A percentile compares a stretch with the other conserved stretches of the same genome.
Evolutionary conservation across 495 filamentous ascomycete species (phyloP).

Genomic region (Penicillium antarcticum): DNA sequence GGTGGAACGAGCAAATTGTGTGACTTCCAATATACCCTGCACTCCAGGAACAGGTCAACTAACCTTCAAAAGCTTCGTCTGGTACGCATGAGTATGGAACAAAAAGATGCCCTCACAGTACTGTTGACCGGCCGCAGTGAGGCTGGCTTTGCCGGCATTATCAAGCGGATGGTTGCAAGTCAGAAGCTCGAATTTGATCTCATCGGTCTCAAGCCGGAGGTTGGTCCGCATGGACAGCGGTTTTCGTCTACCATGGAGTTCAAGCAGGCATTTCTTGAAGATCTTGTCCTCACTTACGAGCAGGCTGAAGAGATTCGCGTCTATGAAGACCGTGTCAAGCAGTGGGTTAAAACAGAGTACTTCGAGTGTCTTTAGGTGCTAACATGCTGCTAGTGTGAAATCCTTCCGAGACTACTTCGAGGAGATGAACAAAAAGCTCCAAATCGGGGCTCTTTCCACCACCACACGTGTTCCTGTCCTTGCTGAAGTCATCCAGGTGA

Average conservation of each 20-base stretch:
- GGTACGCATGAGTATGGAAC: constrained; percentile 75
- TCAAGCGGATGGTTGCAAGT: constrained; percentile 78
- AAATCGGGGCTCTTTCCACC: constrained; percentile 21
- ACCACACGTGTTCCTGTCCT: constrained; percentile 56
- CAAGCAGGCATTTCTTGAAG: constrained; percentile 78
- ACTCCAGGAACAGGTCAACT: constrained; percentile 11
- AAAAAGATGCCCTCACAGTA: constrained; percentile 82
- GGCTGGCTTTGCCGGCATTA: constrained; percentile 67
- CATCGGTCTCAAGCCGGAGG: constrained; percentile 80
- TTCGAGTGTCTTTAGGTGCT: constrained; percentile 10
- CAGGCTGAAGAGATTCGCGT: constrained; percentile 75
- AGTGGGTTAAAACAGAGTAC: constrained; percentile 40
- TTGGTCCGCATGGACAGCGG: constrained; percentile 71
- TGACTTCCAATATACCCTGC: constrained; percentile 10
- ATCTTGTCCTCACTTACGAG: constrained; percentile 79
- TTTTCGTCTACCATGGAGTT: constrained; percentile 79
- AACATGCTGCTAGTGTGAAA: constrained; percentile 51
- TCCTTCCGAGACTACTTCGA: constrained; percentile 79
- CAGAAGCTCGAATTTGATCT: constrained; percentile 84
- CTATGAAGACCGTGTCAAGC: constrained; percentile 63
- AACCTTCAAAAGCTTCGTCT: constrained; percentile 60
- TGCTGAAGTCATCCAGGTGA: constrained; percentile 83
- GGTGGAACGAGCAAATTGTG: constrained; percentile 95
- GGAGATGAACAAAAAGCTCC: constrained; percentile 60
- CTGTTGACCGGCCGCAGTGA: constrained; percentile 88